Evolutionary conservation across 2,329 filamentous ascomycete genomes (phyloP).

Genomic region (Coleophoma cylindrospora): DNA sequence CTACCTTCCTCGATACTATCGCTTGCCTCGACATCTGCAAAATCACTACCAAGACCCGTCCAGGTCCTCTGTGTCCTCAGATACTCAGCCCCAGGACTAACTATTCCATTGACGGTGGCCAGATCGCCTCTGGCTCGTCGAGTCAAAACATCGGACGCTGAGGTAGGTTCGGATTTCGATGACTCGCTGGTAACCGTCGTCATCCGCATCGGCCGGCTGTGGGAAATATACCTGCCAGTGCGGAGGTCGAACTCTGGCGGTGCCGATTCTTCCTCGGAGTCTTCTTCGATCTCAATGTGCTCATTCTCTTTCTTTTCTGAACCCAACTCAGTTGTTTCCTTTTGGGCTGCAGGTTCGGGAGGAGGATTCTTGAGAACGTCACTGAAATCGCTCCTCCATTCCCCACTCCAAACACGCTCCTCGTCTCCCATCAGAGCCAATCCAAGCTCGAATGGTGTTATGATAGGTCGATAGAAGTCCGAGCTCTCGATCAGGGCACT

Average conservation of each 20-base stretch:
- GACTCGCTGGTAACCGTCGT: background rate
- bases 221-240: constrained; percentile 76
- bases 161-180: constrained; percentile 24
- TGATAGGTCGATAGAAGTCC: constrained; percentile 81
- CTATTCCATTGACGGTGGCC: constrained; percentile 74
- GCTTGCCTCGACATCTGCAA: constrained; percentile 58
- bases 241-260: constrained; percentile 89
- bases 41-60: constrained; percentile 88
- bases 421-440: constrained; percentile 72
- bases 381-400: constrained; percentile 86
- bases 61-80: constrained; percentile 79
- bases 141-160: constrained; percentile 49
- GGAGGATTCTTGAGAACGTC: constrained; percentile 3
- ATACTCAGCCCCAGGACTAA: constrained; percentile 90
- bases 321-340: background rate
- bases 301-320: constrained; percentile 7
- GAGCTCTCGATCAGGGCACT: constrained; percentile 86
- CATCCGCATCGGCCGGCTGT: constrained; percentile 67
- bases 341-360: background rate
- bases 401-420: constrained; percentile 76
- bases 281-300: constrained; percentile 29
- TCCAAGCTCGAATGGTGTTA: constrained; percentile 91
- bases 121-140: constrained; percentile 65
- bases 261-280: constrained; percentile 65
- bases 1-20: constrained; percentile 81